Percentiles rank a stretch among this genome's conserved stretches.
Conservation (phyloP, 2,329 filamentous ascomycete genomes). For the Colletotrichum sp. region DNA sequence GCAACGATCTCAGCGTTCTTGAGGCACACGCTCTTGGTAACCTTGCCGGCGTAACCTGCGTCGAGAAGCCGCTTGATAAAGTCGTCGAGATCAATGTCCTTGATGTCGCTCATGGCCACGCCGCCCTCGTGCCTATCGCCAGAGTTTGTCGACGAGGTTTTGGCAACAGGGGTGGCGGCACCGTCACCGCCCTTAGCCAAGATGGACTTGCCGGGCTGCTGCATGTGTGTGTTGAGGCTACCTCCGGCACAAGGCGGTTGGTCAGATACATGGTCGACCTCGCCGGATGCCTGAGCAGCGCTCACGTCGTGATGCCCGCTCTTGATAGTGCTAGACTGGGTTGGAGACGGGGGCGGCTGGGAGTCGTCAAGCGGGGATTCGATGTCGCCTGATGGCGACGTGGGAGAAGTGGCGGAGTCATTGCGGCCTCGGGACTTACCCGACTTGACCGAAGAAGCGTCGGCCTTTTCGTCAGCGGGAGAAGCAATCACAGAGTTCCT, state of each 20-base stretch:
- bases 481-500: conserved; percentile 74
- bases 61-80: conserved; percentile 95
- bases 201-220: conserved; percentile 86
- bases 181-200: conserved; percentile 77
- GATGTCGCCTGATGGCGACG: conserved; percentile 39
- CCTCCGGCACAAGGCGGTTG: conserved; percentile 76
- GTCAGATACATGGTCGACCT: conserved; percentile 95
- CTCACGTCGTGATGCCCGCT: conserved; percentile 73
- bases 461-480: conserved; percentile 74
- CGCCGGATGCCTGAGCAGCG: conserved; percentile 83
- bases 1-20: conserved; percentile 98
- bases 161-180: conserved; percentile 68
- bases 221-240: conserved; percentile 61
- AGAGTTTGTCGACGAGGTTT: conserved; percentile 22
- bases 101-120: conserved; percentile 89
- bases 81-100: conserved; percentile 93
- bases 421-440: conserved; percentile 59
- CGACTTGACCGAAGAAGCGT: conserved; percentile 78
- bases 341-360: conserved; percentile 82
- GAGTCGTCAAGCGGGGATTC: conserved; percentile 55
- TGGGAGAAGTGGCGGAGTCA: conserved; percentile 47
- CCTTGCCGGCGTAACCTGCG: conserved; percentile 93
- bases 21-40: conserved; percentile 95
- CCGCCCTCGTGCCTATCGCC: conserved; percentile 52
- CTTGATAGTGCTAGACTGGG: conserved; percentile 77